A percentile compares a stretch with the other conserved stretches of the same genome.
Conservation (phyloP, 176 grass and related monocot genomes). For the Avena eriantha region DNA sequence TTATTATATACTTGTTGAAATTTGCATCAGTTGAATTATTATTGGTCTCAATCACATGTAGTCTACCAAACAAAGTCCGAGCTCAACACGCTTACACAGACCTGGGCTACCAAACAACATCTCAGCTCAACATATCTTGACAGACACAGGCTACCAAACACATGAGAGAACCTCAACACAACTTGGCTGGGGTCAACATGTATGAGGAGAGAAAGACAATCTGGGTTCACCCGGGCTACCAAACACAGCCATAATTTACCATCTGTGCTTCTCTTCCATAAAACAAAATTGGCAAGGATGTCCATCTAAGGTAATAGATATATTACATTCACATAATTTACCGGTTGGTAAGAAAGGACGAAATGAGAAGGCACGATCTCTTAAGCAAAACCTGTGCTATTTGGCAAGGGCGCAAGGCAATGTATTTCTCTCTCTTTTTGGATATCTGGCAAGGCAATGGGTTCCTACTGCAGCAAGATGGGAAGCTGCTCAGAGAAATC, state of each 20-base stretch:
- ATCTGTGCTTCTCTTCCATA: not conserved
- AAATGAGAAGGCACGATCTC: not conserved
- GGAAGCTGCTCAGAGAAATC: slow-evolving; percentile 57
- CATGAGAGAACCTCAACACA: no score
- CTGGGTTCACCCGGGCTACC: no score
- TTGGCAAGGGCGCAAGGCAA: slow-evolving; percentile 18
- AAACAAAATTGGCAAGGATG: slow-evolving; percentile 29
- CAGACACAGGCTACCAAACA: no score
- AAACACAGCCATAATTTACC: not conserved
- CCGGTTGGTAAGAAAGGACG: not conserved
- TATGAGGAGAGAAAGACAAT: no score
- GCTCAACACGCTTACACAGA: no score
- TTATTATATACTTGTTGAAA: no score
- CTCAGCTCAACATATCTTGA: no score
- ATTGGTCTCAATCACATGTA: no score
- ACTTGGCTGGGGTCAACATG: no score
- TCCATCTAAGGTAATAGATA: not conserved
- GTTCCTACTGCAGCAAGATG: slow-evolving; percentile 55
- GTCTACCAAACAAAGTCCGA: no score
- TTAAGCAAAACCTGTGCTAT: slow-evolving; percentile 33
- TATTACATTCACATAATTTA: slow-evolving; percentile 33
- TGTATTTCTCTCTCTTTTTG: slow-evolving; percentile 18
- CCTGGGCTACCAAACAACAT: no score
- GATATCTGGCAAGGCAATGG: slow-evolving; percentile 13
- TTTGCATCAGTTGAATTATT: no score